Evolutionary conservation across 2,329 filamentous ascomycete species (phyloP), one percentile per base, ranked within the genome.

Genomic region (Epichloe glyceriae): DNA sequence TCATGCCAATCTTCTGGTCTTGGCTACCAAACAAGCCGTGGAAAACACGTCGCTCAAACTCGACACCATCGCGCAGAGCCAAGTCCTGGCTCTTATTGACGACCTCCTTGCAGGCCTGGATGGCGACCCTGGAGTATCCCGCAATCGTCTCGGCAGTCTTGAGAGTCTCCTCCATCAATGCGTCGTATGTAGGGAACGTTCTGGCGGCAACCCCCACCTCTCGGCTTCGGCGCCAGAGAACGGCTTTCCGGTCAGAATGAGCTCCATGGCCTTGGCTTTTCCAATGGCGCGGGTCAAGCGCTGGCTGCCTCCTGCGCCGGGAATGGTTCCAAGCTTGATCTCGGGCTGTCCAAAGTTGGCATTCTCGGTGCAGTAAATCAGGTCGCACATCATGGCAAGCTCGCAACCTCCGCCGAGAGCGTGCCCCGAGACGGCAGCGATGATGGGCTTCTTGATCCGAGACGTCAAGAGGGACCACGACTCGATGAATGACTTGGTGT

Each of bases 61-160:
- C 93, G 2, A 98, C 86, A 14, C 93, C 93, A 62, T 97, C 93
- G 59, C 86, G 74, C 53, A 98, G 72, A 3, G 84, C 76, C 58
- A 95, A 70, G 61, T 98, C 93, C 74, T 97, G 90, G 68, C 89
- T 95, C 82, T 96, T 97, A 67, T 97, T 95, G 51, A 98, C 91
- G n/a, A 93, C 91, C 75, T 98, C 93, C 76, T 98, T 98, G 52
- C 80, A 85, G 11, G 86, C 93, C 71, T 88, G 82, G 52, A 95
- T 81, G 1, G 91, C 86, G n/a, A 98, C 84, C 63, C 78, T 81
- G 49, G 86, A 90, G 69, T 93, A 88, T 1, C 85, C 73, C 0
- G 93, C 90, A 70, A 98, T 96, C 49, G 81, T 90, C 74, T 86
- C 88, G 2, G 93, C 93, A 17, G 88, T 91, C 64, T 83, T 80